Conservation (phyloP, 148 eudicot genomes). For the Fagopyrum homotropicum region DNA sequence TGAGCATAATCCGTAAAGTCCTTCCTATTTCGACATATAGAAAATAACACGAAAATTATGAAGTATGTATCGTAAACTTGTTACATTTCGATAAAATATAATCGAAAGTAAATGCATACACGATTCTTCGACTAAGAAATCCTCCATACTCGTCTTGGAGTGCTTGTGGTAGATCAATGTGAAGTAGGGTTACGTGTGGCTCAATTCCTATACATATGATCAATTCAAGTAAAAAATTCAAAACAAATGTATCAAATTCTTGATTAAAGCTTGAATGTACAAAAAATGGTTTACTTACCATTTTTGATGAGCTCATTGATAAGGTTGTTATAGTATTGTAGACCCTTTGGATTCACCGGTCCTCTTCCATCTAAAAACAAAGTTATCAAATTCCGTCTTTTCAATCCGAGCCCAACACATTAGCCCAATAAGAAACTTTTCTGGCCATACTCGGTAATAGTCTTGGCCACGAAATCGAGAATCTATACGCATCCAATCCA, state of each 20-base stretch:
- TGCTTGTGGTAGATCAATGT: slow-evolving; percentile 47
- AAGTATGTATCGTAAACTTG: too few species aligned
- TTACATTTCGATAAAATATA: too few species aligned
- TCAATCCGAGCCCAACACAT: too few species aligned
- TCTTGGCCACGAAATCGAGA: slow-evolving; percentile 57
- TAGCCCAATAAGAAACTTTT: too few species aligned
- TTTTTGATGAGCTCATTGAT: slow-evolving; percentile 31
- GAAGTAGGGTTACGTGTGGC: slow-evolving; percentile 61
- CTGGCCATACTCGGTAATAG: slow-evolving; percentile 33
- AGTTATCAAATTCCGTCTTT: neutral
- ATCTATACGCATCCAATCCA: slow-evolving; percentile 43
- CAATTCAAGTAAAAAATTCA: neutral
- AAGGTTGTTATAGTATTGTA: slow-evolving; percentile 43
- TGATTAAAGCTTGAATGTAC: too few species aligned
- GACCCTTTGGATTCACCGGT: slow-evolving; percentile 34
- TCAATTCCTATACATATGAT: slow-evolving; percentile 41
- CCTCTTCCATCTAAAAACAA: slow-evolving; percentile 35
- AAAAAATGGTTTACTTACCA: slow-evolving; percentile 14
- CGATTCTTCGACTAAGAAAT: slow-evolving; percentile 33
- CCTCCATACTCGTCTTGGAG: slow-evolving; percentile 81
- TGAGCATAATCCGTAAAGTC: slow-evolving; percentile 55
- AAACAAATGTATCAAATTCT: neutral
- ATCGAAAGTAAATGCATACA: slow-evolving; percentile 24
- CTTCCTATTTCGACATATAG: slow-evolving; percentile 25
- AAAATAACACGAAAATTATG: neutral